Conservation (phyloP, 2,329 filamentous ascomycete species). For the Plenodomus lindquistii region DNA sequence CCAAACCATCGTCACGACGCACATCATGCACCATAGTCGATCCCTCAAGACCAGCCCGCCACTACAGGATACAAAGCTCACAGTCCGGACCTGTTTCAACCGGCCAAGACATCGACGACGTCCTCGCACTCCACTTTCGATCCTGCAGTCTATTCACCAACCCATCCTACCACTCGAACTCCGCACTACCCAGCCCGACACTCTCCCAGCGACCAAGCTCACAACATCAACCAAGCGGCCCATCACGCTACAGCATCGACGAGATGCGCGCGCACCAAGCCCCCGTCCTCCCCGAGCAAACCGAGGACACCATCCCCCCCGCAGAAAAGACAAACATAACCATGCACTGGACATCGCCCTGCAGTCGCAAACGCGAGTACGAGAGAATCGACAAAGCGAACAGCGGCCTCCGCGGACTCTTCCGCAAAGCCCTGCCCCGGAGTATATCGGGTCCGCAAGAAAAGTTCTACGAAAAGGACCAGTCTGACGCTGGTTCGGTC, state of each 20-base stretch:
- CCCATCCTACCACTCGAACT: constrained; percentile 30
- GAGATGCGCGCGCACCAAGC: constrained; percentile 15
- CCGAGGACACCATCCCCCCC: constrained; percentile 14
- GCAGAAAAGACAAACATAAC: constrained; percentile 28
- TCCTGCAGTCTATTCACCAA: constrained; percentile 43
- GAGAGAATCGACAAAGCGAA: constrained; percentile 44
- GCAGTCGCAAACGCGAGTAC: constrained; percentile 41
- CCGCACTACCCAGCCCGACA: constrained; percentile 24
- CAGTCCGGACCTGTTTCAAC: constrained; percentile 27
- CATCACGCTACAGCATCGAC: constrained; percentile 23
- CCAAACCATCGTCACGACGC: constrained; percentile 40
- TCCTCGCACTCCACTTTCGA: constrained; percentile 46
- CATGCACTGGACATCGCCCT: constrained; percentile 45
- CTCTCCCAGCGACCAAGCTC: constrained; percentile 22
- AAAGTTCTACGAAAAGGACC: constrained; percentile 43
- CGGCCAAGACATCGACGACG: constrained; percentile 44
- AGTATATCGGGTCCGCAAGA: constrained; percentile 39
- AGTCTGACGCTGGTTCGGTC: constrained; percentile 42
- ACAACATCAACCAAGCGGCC: constrained; percentile 8
- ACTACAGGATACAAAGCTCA: constrained; percentile 41
- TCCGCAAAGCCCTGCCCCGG: constrained; percentile 36
- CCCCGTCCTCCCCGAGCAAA: constrained; percentile 17
- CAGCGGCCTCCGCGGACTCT: constrained; percentile 40
- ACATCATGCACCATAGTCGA: constrained; percentile 42
- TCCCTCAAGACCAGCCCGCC: constrained; percentile 38